Evolutionary conservation across 306 rosid genomes (phyloP), one percentile per base, ranked within the genome.

Genomic region (Canavalia gladiata): DNA sequence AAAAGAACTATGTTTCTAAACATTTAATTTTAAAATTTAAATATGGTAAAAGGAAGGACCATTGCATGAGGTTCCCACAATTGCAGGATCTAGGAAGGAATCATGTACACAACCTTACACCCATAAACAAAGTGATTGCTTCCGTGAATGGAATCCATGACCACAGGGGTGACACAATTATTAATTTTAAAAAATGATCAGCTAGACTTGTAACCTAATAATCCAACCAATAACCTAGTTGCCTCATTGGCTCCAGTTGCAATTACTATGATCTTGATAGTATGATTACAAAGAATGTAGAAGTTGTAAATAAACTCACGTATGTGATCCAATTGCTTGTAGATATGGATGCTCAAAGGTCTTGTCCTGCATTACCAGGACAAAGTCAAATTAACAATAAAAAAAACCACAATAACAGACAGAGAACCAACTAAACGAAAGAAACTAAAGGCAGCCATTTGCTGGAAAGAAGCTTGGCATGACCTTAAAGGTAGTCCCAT

Each of bases 281-380:
- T 59, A 42, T 60, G 68, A 34, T 50, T 74, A 68, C 5, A 25
- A 42, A 18, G 50, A 29, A 39, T 42, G n/a, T 3, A 0, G 65
- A 46, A 66, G 45, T 68, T 60, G 34, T 13, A 81, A 50, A 75
- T 80, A 42, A 8, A 60, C 98, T 65, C 87, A 95, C 99, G 98
- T 93, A 84, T 95, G 99, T 59, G 99, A 49, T 74, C 97, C 97
- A 34, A 95, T 75, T 80, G 97, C 99, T 84, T 95, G 93, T 73
- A 95, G 80, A 84, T 92, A 95, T 33, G 97, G 87, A 86, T 93
- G 98, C 82, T 92, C 89, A 83, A 93, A 95, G 39, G 99, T 95
- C 79, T 93, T 94, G 81, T 95, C 97, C 97, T 95, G 97, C 92
- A 90, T 57, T 71, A 83, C 74, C 33, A 88, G 71, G 62, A 83